Base-by-base conservation (phyloP, 2,329 filamentous ascomycete species). In the Paraconiothyrium brasiliense region DNA sequence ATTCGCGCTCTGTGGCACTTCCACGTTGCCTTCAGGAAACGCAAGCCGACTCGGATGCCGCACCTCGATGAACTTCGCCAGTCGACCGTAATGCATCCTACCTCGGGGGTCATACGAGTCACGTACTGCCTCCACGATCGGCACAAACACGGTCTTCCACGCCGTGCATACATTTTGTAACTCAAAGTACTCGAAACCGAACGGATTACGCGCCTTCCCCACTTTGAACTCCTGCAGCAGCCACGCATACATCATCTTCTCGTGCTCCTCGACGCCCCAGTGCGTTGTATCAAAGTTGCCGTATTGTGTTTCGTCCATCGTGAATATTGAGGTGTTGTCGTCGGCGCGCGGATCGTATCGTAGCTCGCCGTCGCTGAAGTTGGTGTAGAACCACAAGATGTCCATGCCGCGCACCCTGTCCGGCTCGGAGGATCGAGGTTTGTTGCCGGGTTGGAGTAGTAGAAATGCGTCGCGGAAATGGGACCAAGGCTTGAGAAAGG, bases 191-290 rank as follows among this genome's bases (percentile, higher is more conserved):
- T 59, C 44, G 41, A 78, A 71, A 4, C 66, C 66, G 54, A 61
- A 71, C 8, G 68, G 65, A 35, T 73, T 78, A 44, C 57, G 57
- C 8, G 47, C 32, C 56, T 76, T 76, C n/a, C 76, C 76, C 4
- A 77, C 71, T 30, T 67, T 66, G 59, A 76, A 75, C 4, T 60
- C 62, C 48, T 78, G 76, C 54, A 78, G 54, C 39, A 78, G 44
- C 74, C 74, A 77, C 6, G 63, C 73, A 50, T 70, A 75, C 14
- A 77, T 62, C 34, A 72, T 67, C 60, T 76, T 77, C 60, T 78
- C 74, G 52, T 74, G 61, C 47, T 74, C 71, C 35, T 64, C 59
- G 8, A 71, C 58, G 5, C 56, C 30, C 76, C 76, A 78, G 4
- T 60, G 22, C 24, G 57, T 62, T 63, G 72, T 76, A 54, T 77